Base-by-base conservation (phyloP, 495 filamentous ascomycete genomes). In the Penicillium chermesinum region DNA sequence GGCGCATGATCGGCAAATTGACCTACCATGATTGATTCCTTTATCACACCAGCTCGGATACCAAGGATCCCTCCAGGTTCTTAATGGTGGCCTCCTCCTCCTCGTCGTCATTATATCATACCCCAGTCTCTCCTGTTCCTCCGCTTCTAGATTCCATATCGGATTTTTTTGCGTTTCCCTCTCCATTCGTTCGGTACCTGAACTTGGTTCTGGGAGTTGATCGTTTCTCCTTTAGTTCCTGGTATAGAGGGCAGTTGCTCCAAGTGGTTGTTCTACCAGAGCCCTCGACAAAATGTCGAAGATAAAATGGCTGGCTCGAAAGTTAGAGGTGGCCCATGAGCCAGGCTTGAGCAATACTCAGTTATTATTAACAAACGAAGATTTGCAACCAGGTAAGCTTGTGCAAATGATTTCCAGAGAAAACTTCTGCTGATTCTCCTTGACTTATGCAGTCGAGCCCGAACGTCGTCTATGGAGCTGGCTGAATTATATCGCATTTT, bases 401-500 rank as follows among this genome's bases (percentile, higher is more conserved):
- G 16, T 19, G 8, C 6, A 12, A 38, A n/a, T n/a, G n/a, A n/a
- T n/a, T n/a, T n/a, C 44, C 53, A 30, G 41, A 50, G 50, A 21
- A 41, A 49, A 33, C 40, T 38, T 34, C 17, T 18, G 5, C 14
- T 9, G n/a, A 16, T 5, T 12, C 1, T 44, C 13, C n/a, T 44
- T 44, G 21, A 32, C 22, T n/a, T 48, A 51, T 52, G 4, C 25
- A 76, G 91, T 96, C 21, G 89, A 94, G 55, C 83, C 85, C 14
- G 83, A 82, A 49, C 82, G 88, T 47, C 83, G 91, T 20, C 82
- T 88, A 80, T 96, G 91, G 91, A 85, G 80, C 44, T 73, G 87
- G 44, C 86, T 83, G 78, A 95, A 95, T 60, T 96, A 89, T 57
- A 82, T 96, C 45, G 86, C 84, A 15, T 95, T 95, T 59, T 93